These are phyloP conservation scores for Cystobasidium sp. DNA, from an alignment of 1,284 basidiomycete genomes.

Conservation along the genomic window DNA sequence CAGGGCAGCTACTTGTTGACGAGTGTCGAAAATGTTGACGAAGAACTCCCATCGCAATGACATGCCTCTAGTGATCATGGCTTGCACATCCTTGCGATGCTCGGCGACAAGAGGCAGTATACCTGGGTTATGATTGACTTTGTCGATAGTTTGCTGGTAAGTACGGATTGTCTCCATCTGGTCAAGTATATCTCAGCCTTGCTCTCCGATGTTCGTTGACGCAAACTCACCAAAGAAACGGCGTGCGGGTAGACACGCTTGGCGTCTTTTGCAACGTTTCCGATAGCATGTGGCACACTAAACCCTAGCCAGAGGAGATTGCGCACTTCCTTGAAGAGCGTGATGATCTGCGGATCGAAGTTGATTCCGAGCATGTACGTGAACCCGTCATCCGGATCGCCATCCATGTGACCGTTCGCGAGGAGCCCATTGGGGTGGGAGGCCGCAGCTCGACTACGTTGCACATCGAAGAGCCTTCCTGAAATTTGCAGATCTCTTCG, in stretches of 20 bases:
- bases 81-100: constrained; percentile 84
- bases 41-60: constrained; percentile 96
- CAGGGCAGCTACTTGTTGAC: constrained; percentile 24
- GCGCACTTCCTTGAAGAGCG: constrained; percentile 96
- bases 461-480: constrained; percentile 95
- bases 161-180: constrained; percentile 94
- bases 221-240: constrained; percentile 64
- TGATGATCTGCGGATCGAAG: constrained; percentile 97
- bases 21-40: constrained; percentile 84
- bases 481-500: constrained; percentile 87
- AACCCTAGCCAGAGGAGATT: constrained; percentile 95
- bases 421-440: constrained; percentile 22
- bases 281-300: constrained; percentile 90
- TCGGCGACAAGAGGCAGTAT: constrained; percentile 92
- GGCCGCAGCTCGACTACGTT: constrained; percentile 53
- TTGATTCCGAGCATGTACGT: constrained; percentile 73
- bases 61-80: constrained; percentile 89
- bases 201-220: no score
- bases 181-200: background rate
- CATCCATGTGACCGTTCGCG: constrained; percentile 34
- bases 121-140: constrained; percentile 84
- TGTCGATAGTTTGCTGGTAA: constrained; percentile 88
- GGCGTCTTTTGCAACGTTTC: constrained; percentile 96
- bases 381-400: constrained; percentile 66
- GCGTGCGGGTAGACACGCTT: constrained; percentile 98